Percentiles rank a stretch among this genome's conserved stretches.
These are phyloP conservation scores for Vigna angularis DNA, from an alignment of 306 rosid species.

Conservation along the genomic window DNA sequence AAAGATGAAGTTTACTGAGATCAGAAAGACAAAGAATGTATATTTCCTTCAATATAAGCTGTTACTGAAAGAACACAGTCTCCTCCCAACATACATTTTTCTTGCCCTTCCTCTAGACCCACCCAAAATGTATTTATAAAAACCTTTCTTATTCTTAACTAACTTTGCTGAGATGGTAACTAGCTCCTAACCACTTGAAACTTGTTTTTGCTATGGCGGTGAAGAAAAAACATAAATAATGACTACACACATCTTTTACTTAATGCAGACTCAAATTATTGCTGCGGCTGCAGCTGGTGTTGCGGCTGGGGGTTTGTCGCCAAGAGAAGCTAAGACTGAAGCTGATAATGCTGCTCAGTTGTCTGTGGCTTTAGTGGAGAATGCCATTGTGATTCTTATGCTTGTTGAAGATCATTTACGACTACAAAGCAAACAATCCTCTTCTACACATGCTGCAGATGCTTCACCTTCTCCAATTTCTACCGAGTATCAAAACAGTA, in stretches of 20 bases:
- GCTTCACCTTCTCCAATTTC: constrained; percentile 74
- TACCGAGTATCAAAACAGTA: constrained; percentile 55
- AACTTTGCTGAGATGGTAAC: too few relatives aligned
- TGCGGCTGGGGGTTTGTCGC: constrained; percentile 93
- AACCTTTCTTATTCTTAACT: too few relatives aligned
- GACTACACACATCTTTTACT: constrained; percentile 55
- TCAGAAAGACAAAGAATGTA: too few relatives aligned
- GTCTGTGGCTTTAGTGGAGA: constrained; percentile 97
- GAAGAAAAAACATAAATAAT: constrained; percentile 43
- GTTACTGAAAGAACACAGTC: too few relatives aligned
- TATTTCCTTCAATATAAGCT: too few relatives aligned
- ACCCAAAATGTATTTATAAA: too few relatives aligned
- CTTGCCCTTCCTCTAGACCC: too few relatives aligned
- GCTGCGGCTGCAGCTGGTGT: constrained; percentile 99
- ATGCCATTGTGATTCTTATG: constrained; percentile 97
- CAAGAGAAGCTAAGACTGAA: constrained; percentile 85
- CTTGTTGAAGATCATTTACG: constrained; percentile 99
- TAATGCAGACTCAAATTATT: constrained; percentile 96
- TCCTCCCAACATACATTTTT: too few relatives aligned
- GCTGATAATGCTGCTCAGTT: constrained; percentile 97
- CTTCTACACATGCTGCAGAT: constrained; percentile 63
- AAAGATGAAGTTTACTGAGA: too few relatives aligned
- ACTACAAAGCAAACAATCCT: constrained; percentile 75
- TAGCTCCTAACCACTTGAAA: too few relatives aligned
- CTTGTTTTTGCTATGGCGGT: constrained; percentile 29